Base-by-base conservation (phyloP, 2,329 filamentous ascomycete genomes). In the Madurella mycetomatis region DNA sequence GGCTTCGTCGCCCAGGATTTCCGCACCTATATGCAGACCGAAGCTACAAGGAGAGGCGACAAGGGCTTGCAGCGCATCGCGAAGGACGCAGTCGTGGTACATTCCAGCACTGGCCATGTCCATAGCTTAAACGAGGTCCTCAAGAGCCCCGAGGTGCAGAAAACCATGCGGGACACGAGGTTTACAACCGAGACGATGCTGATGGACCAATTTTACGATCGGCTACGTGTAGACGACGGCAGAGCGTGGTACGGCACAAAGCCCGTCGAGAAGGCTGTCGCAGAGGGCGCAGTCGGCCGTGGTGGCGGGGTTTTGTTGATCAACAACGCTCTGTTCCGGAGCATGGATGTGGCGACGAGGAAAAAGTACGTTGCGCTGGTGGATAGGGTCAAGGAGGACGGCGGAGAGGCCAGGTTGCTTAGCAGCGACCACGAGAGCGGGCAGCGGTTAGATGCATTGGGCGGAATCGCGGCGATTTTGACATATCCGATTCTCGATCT, bases 341-440 rank as follows among this genome's bases (percentile, higher is more conserved):
- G 87, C 60, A 82, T 92, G 64, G 85, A 95, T 54, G 80, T 96
- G 5, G 80, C 77, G 1, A 86, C 84, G 55, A 79, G 94, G 62
- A 88, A 86, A 67, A 82, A 85, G 59, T 97, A 92, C 78, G 92
- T 97, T 1, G 76, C 75, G 9, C 77, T 97, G 44, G 92, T 97
- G 3, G 92, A 97, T 69, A 86, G 85, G 58, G 92, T 97, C n/a
- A 84, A 85, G 60, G 85, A 85, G 2, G 86, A 90, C 60, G 94
- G 92, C 5, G 94, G 92, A 1, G 91, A 96, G 61, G 89, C 90
- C 1, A 79, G 89, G 51, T 83, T 97, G n/a, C 73, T 97, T 30
- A 97, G 92, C 70, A 92, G 88, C 64, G 87, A 95, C 66, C 92
- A 97, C 70, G 92, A 96, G 74, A 96, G 92, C 69, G 94, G 94